Conservation (phyloP, 495 filamentous ascomycete species). For the Patellaria atrata region DNA sequence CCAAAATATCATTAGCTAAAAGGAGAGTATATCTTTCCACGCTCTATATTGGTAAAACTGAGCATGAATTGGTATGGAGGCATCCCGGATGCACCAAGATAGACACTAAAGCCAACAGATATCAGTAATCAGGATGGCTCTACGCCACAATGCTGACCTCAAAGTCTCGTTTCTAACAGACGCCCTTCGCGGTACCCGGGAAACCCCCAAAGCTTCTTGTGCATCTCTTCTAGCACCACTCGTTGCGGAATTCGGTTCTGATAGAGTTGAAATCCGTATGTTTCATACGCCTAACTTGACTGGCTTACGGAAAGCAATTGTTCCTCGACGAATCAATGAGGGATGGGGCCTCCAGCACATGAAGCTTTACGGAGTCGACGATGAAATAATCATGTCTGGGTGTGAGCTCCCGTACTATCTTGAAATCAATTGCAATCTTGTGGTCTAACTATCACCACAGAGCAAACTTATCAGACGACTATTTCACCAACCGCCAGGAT, state of each 20-base stretch:
- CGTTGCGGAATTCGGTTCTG: slow-evolving; percentile 63
- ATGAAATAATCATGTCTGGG: slow-evolving; percentile 92
- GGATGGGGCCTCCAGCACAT: slow-evolving; percentile 98
- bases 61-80: slow-evolving; percentile 60
- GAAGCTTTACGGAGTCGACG: slow-evolving; percentile 95
- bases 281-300: slow-evolving; percentile 96
- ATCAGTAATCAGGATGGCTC: slow-evolving; percentile 57
- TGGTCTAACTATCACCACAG: slow-evolving; percentile 25
- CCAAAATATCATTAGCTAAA: slow-evolving; percentile 67
- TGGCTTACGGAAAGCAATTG: slow-evolving; percentile 63
- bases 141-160: slow-evolving; percentile 58
- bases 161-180: slow-evolving; percentile 89
- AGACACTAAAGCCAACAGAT: slow-evolving; percentile 35
- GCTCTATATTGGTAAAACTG: slow-evolving; percentile 88
- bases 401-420: slow-evolving; percentile 24
- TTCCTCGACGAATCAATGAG: slow-evolving; percentile 87
- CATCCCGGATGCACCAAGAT: neutral
- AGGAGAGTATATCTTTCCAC: slow-evolving; percentile 80
- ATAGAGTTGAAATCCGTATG: slow-evolving; percentile 88
- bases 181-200: slow-evolving; percentile 78
- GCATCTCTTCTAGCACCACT: slow-evolving; percentile 79
- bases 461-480: slow-evolving; percentile 85
- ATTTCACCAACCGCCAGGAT: slow-evolving; percentile 93
- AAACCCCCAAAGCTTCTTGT: slow-evolving; percentile 74
- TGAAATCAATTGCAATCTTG: too few relatives aligned